A percentile compares a stretch with the other conserved stretches of the same genome.
These are phyloP conservation scores for Monosporascus sp. DNA, from an alignment of 2,329 filamentous ascomycete species.

Conservation along the genomic window DNA sequence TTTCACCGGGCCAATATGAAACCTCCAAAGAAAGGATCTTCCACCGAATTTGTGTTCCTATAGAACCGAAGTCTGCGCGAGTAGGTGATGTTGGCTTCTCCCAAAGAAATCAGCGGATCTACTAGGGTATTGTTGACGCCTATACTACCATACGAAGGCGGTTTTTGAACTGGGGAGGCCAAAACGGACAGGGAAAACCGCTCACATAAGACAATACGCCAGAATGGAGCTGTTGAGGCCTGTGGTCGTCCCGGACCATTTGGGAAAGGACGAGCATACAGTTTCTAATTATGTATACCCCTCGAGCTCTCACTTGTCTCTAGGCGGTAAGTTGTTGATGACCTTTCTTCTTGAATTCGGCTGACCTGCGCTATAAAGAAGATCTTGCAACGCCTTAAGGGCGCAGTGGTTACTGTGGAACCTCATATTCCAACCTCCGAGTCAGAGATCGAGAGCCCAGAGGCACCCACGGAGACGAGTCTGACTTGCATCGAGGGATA, in stretches of 20 bases:
- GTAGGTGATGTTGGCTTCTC: too few relatives aligned
- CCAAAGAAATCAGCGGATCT: too few relatives aligned
- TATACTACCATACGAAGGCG: too few relatives aligned
- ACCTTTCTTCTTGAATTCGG: neutral
- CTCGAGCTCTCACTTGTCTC: neutral
- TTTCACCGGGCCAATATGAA: too few relatives aligned
- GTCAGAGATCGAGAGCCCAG: neutral
- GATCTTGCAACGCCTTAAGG: neutral
- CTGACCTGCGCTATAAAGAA: neutral
- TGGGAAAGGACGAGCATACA: neutral
- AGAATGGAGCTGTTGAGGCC: too few relatives aligned
- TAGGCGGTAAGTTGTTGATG: neutral
- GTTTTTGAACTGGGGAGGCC: too few relatives aligned
- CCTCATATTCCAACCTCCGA: neutral
- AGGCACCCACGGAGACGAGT: neutral
- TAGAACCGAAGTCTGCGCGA: too few relatives aligned
- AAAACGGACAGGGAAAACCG: too few relatives aligned
- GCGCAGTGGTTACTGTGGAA: neutral
- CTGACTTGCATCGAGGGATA: neutral
- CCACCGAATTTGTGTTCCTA: too few relatives aligned
- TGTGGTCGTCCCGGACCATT: neutral
- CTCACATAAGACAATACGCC: too few relatives aligned
- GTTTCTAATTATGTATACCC: neutral
- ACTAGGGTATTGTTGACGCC: too few relatives aligned
- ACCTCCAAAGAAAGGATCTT: too few relatives aligned